Conservation (phyloP, 192 early-diverging fungal species). For the Coemansia sp. region DNA sequence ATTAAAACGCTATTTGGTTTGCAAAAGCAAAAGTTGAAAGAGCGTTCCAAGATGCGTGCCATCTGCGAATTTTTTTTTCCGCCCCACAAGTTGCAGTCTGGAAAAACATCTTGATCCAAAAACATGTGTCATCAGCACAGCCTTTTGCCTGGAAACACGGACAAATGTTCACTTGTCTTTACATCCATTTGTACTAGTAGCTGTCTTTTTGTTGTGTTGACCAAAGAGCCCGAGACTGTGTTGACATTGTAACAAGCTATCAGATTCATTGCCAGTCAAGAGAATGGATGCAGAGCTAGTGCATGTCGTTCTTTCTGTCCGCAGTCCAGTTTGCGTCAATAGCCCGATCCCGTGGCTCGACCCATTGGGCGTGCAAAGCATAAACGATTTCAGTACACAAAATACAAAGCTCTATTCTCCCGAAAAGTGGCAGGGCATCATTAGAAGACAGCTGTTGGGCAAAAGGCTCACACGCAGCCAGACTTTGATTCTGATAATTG, state of each 20-base stretch:
- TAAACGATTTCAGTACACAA: neutral
- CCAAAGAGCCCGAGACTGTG: neutral
- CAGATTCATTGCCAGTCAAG: neutral
- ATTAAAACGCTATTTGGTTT: neutral
- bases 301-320: neutral
- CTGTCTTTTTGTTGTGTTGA: neutral
- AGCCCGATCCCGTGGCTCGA: constrained; percentile 6
- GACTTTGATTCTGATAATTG: neutral
- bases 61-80: too few species aligned
- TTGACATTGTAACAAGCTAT: neutral
- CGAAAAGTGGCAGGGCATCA: constrained; percentile 8
- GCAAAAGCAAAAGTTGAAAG: neutral
- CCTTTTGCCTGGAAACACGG: neutral
- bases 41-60: too few species aligned
- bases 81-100: too few species aligned
- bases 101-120: too few species aligned
- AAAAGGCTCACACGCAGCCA: neutral
- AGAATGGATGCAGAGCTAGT: neutral
- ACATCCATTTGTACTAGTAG: neutral
- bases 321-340: neutral
- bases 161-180: neutral
- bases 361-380: neutral
- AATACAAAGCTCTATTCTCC: neutral
- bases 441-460: constrained; percentile 14
- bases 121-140: too few species aligned